Conservation (phyloP, 331 rosid genomes). For the Saraca asoca region DNA sequence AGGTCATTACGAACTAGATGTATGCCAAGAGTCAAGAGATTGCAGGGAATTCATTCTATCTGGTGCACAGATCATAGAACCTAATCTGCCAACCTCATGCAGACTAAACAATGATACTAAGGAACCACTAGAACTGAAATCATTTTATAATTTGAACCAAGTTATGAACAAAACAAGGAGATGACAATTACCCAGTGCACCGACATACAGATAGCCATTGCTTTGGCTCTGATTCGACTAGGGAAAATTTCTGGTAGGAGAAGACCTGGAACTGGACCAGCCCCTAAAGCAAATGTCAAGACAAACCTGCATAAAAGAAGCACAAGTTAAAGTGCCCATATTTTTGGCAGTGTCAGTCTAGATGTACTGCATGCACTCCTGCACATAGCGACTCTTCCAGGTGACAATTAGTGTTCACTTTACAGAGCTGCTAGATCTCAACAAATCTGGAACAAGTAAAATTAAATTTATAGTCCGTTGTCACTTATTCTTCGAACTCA, state of each 20-base stretch:
- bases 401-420: neutral
- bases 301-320: conserved; percentile 71
- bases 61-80: neutral
- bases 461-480: conserved; percentile 1
- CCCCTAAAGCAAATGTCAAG: conserved; percentile 88
- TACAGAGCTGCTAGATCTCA: conserved; percentile 2
- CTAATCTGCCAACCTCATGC: neutral
- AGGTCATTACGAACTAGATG: conserved; percentile 2
- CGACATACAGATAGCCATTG: conserved; percentile 95
- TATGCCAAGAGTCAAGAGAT: neutral
- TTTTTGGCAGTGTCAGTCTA: conserved; percentile 14
- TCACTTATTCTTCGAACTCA: conserved; percentile 6
- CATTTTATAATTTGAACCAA: conserved; percentile 2
- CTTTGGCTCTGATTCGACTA: conserved; percentile 85
- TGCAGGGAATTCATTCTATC: conserved; percentile 19
- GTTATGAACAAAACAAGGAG: conserved; percentile 7
- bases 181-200: conserved; percentile 90
- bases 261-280: conserved; percentile 98
- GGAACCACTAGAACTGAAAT: conserved; percentile 8
- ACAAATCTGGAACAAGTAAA: conserved; percentile 5
- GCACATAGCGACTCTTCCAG: conserved; percentile 11
- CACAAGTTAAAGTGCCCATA: conserved; percentile 18
- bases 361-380: conserved; percentile 13
- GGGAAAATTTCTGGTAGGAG: conserved; percentile 95
- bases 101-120: neutral